Conservation (phyloP, 139 green algal genomes). For the Chlamydomonas asymmetrica region DNA sequence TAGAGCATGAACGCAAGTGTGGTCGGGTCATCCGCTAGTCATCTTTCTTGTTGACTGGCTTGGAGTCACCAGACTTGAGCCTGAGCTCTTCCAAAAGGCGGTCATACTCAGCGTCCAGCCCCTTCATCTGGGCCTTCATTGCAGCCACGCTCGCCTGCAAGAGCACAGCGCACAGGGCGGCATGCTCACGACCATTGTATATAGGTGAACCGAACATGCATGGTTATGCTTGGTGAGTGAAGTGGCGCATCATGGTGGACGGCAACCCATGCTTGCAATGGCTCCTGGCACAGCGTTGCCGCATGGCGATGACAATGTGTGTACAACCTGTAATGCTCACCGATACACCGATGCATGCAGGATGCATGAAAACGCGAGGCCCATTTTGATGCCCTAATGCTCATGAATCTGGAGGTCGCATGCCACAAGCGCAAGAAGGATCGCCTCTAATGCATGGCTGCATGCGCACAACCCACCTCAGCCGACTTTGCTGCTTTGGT, state of each 20-base stretch:
- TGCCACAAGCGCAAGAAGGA: too few species aligned
- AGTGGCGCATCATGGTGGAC: too few species aligned
- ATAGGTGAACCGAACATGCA: too few species aligned
- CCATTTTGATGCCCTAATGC: too few species aligned
- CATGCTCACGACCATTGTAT: too few species aligned
- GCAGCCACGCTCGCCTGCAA: conserved; percentile 23
- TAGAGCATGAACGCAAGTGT: not conserved
- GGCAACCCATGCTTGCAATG: not conserved
- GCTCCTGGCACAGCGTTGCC: not conserved
- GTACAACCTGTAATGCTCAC: not conserved
- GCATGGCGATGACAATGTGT: not conserved
- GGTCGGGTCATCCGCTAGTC: not conserved
- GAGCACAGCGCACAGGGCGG: conserved; percentile 1
- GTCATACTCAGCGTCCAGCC: conserved; percentile 38
- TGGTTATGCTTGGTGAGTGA: too few species aligned
- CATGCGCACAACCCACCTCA: too few species aligned
- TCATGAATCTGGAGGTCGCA: too few species aligned
- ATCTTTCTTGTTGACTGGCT: conserved; percentile 7
- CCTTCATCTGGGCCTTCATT: conserved; percentile 31
- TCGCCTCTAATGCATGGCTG: too few species aligned
- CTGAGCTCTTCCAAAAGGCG: conserved; percentile 35
- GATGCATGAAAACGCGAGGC: too few species aligned
- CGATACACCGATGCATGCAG: too few species aligned
- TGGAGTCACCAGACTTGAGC: not conserved
- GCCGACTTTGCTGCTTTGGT: not conserved